Conservation (phyloP, 129 eudicot genomes). For the Rutidosis leptorrhynchoides region DNA sequence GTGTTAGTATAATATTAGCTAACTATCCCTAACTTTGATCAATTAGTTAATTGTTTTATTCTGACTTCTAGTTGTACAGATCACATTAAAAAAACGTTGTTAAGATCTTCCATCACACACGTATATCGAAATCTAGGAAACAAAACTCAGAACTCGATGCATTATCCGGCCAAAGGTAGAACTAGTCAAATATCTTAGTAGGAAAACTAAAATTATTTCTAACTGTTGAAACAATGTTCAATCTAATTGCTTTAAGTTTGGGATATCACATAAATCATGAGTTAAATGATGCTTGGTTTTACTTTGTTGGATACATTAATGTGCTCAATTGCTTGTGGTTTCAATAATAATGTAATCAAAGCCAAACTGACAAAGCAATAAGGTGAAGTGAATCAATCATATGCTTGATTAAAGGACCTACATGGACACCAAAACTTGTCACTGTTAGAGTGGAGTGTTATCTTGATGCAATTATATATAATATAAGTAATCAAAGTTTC, state of each 20-base stretch:
- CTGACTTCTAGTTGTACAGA: neutral
- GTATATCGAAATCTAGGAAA: neutral
- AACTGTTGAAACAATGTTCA: neutral
- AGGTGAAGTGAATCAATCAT: slow-evolving; percentile 35
- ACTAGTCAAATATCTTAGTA: neutral
- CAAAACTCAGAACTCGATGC: neutral
- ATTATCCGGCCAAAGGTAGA: neutral
- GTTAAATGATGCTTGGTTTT: slow-evolving; percentile 16
- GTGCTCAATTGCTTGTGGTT: slow-evolving; percentile 32
- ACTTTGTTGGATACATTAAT: slow-evolving; percentile 18
- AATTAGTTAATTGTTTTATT: neutral
- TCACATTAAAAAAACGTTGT: neutral
- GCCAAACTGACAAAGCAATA: slow-evolving; percentile 16
- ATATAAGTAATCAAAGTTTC: neutral
- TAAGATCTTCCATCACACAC: neutral
- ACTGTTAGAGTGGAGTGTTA: slow-evolving; percentile 17
- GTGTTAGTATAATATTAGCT: neutral
- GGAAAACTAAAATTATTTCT: neutral
- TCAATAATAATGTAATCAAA: slow-evolving; percentile 35
- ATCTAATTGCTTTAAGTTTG: slow-evolving; percentile 18
- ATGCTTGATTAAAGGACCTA: slow-evolving; percentile 16
- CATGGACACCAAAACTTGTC: slow-evolving; percentile 13
- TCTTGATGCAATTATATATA: neutral
- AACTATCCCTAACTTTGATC: neutral
- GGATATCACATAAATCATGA: slow-evolving; percentile 21